Percentiles rank a stretch among this genome's conserved stretches.
These are phyloP conservation scores for Theobroma cacao DNA, from an alignment of 345 rosid genomes.

Conservation along the genomic window DNA sequence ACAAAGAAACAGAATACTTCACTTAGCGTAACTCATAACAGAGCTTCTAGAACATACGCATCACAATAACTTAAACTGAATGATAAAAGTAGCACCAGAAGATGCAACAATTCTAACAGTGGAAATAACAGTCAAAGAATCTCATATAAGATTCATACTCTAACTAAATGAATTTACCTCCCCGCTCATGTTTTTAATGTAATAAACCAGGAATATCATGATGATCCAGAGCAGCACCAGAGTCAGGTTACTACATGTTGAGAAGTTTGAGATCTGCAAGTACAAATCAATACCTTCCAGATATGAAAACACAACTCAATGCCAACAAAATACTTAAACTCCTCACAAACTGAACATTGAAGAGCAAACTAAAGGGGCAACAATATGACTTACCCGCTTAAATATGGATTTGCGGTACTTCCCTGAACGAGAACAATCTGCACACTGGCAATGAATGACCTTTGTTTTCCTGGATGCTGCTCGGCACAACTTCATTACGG, in stretches of 20 bases:
- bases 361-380: conserved; percentile 1
- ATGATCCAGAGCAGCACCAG: conserved; percentile 76
- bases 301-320: not conserved
- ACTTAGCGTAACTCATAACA: not conserved
- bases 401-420: conserved; percentile 87
- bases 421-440: conserved; percentile 75
- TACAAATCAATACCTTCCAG: conserved; percentile 12
- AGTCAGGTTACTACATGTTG: conserved; percentile 88
- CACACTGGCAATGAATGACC: conserved; percentile 79
- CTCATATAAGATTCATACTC: not conserved
- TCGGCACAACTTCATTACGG: conserved; percentile 61
- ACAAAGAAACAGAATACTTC: conserved; percentile 7
- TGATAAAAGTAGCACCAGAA: not conserved
- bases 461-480: conserved; percentile 70
- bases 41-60: not conserved
- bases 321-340: not conserved
- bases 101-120: not conserved
- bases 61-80: not conserved
- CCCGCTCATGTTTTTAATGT: conserved; percentile 81
- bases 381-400: conserved; percentile 46
- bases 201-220: conserved; percentile 85
- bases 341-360: not conserved
- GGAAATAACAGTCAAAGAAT: not conserved
- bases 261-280: conserved; percentile 86
- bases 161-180: conserved; percentile 49